Percentiles rank a stretch among this genome's conserved stretches.
phyloP scores from a whole-genome alignment of 352 stramenopile species.

The Phytophthora pisi region DNA sequence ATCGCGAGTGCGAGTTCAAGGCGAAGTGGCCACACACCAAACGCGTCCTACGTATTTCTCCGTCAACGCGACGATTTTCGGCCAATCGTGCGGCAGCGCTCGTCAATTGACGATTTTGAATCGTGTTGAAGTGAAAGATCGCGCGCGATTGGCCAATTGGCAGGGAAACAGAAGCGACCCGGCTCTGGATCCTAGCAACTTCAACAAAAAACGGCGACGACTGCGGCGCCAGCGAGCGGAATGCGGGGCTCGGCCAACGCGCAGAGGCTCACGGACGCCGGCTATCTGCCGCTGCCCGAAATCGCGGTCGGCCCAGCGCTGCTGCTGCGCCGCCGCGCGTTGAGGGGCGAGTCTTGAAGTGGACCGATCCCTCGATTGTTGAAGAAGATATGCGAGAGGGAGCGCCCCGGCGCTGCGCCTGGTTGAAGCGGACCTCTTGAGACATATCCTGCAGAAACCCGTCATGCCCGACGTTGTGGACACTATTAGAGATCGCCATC shows the following conservation, averaged over 20 bases:
- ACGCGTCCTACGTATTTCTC: conserved; percentile 31
- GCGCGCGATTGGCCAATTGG: conserved; percentile 30
- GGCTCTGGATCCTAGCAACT: conserved; percentile 51
- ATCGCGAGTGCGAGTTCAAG: conserved; percentile 28
- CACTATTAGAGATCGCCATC: neutral
- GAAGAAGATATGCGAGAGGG: conserved; percentile 25
- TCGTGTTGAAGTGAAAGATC: conserved; percentile 64
- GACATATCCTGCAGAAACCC: conserved; percentile 20
- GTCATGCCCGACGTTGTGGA: neutral
- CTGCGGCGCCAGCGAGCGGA: neutral
- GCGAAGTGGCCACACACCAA: conserved; percentile 11
- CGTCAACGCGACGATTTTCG: conserved; percentile 39
- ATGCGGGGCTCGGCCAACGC: neutral
- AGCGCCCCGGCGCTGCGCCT: conserved; percentile 25
- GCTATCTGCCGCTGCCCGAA: too few species aligned
- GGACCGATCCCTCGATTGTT: conserved; percentile 15
- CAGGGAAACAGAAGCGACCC: conserved; percentile 17
- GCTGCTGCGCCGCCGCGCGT: too few species aligned
- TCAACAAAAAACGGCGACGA: conserved; percentile 63
- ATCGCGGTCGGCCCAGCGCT: neutral
- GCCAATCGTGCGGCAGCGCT: conserved; percentile 30
- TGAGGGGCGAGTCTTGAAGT: conserved; percentile 8
- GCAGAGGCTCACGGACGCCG: too few species aligned
- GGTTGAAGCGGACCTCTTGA: conserved; percentile 48
- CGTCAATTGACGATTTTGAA: conserved; percentile 36